Conservation (phyloP, 352 stramenopile species). For the Phytopythium mirpurense region DNA sequence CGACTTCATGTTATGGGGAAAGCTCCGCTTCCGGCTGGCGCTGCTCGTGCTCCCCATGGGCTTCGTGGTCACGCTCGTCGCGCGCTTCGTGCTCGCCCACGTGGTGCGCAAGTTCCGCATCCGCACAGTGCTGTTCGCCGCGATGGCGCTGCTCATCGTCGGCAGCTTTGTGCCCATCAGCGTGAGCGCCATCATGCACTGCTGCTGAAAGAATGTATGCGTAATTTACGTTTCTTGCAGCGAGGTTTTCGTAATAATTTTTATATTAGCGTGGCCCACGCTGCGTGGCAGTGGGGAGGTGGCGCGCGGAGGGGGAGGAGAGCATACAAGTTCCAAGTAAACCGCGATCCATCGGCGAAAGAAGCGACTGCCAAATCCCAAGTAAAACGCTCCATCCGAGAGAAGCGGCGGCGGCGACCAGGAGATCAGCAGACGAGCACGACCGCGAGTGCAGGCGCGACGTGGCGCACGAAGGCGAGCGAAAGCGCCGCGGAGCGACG, state of each 20-base stretch:
- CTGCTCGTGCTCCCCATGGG: conserved; percentile 23
- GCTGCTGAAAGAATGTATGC: too few relatives aligned
- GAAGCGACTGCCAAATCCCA: background rate
- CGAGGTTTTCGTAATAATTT: too few relatives aligned
- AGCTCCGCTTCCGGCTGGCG: conserved; percentile 23
- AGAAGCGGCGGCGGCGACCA: background rate
- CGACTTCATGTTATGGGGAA: conserved; percentile 38
- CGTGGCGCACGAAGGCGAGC: background rate
- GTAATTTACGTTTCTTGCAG: too few relatives aligned
- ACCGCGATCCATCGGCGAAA: background rate
- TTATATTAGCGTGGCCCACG: too few relatives aligned
- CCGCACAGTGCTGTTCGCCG: conserved; percentile 25
- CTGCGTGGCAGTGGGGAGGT: too few relatives aligned
- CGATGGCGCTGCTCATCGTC: conserved; percentile 23
- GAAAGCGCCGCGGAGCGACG: too few relatives aligned
- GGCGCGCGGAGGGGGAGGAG: background rate
- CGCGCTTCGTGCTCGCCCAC: conserved; percentile 22
- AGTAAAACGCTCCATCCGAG: too few relatives aligned
- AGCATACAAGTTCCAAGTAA: conserved; percentile 2
- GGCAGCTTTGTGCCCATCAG: conserved; percentile 28
- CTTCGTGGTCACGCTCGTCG: conserved; percentile 28
- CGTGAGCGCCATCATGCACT: conserved; percentile 8
- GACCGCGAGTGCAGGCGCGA: too few relatives aligned
- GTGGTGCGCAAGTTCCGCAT: conserved; percentile 31
- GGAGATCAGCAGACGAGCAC: too few relatives aligned